A percentile compares a stretch with the other conserved stretches of the same genome.
Conservation (phyloP, 2,329 filamentous ascomycete species). For the Stemphylium lycopersici region DNA sequence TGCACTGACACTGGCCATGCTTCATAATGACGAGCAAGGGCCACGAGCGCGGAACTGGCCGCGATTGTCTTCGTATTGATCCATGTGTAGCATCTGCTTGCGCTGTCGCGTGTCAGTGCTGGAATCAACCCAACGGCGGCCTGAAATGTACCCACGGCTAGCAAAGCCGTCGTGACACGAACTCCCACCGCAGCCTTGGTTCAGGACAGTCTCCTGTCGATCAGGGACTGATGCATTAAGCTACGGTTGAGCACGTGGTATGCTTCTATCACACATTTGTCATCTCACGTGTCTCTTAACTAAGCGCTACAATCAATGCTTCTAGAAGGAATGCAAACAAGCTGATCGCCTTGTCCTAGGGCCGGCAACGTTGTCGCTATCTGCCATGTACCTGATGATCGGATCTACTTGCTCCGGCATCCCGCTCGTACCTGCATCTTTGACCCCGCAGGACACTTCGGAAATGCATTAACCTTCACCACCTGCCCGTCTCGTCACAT, state of each 20-base stretch:
- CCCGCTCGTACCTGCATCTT: conserved; percentile 22
- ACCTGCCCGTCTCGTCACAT: conserved; percentile 4
- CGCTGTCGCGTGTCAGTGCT: not conserved
- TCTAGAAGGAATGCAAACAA: not conserved
- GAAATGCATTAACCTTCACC: conserved; percentile 1
- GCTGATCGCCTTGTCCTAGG: not conserved
- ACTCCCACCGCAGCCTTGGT: too few relatives aligned
- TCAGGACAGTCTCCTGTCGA: too few relatives aligned
- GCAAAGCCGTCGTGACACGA: too few relatives aligned
- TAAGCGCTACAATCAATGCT: not conserved
- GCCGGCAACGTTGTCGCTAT: not conserved
- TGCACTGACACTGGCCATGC: conserved; percentile 4
- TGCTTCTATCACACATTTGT: not conserved
- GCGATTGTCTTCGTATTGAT: too few relatives aligned
- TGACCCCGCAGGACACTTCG: conserved; percentile 14
- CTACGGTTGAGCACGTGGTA: not conserved
- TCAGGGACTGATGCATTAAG: too few relatives aligned
- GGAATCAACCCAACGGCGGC: not conserved
- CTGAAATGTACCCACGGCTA: not conserved
- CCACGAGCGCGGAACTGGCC: not conserved
- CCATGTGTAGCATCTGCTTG: too few relatives aligned
- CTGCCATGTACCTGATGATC: conserved; percentile 6
- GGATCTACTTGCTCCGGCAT: conserved; percentile 9
- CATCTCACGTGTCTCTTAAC: not conserved
- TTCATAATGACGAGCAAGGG: not conserved